phyloP scores from a whole-genome alignment of 192 early-diverging fungal species.

The Jimgerdemannia flammicorona region DNA sequence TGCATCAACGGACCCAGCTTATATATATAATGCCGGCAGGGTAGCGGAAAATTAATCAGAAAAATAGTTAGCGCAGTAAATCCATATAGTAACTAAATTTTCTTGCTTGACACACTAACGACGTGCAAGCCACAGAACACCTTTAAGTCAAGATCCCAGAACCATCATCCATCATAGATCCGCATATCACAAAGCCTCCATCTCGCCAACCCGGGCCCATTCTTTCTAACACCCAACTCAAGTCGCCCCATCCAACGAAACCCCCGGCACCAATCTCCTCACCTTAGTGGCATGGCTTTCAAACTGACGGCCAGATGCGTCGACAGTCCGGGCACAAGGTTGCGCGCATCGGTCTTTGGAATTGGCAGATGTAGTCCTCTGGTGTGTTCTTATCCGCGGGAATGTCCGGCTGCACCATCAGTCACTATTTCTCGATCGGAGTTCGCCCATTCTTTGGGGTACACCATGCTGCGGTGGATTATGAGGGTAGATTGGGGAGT shows the following conservation, averaged over 20 bases:
- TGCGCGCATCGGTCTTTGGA: conserved; percentile 43
- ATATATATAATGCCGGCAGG: neutral
- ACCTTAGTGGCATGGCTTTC: conserved; percentile 51
- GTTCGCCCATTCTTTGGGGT: conserved; percentile 38
- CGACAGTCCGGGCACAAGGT: conserved; percentile 42
- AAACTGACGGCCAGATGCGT: conserved; percentile 50
- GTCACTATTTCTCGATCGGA: conserved; percentile 53
- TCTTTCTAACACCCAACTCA: neutral
- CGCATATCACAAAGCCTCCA: too few species aligned
- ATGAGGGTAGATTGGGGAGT: neutral
- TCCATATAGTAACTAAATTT: too few species aligned
- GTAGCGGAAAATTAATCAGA: neutral
- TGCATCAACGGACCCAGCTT: conserved; percentile 71
- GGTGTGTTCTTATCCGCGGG: conserved; percentile 45
- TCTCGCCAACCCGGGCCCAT: neutral
- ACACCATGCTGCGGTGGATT: conserved; percentile 49
- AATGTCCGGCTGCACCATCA: conserved; percentile 50
- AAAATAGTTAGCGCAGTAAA: neutral
- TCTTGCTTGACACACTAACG: too few species aligned
- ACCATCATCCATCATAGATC: too few species aligned
- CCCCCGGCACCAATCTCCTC: neutral
- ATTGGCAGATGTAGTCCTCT: conserved; percentile 54
- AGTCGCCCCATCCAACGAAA: too few species aligned
- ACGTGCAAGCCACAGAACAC: neutral
- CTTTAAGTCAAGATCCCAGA: neutral